These are phyloP conservation scores for Hyaloscypha hepaticicola DNA, from an alignment of 495 filamentous ascomycete genomes.

Conservation along the genomic window DNA sequence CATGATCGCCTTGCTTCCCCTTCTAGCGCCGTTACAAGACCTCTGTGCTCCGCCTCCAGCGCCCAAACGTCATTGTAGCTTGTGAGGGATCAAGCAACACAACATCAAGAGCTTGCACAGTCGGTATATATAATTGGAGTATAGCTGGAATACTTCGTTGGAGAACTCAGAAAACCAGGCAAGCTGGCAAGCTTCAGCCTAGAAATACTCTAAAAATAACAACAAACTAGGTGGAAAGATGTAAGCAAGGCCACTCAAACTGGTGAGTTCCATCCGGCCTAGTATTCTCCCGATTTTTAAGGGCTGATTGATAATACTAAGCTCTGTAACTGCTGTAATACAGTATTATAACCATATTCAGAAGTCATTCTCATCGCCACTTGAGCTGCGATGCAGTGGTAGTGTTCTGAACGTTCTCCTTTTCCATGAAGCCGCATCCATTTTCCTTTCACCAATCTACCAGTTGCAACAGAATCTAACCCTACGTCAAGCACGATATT, in stretches of 20 bases:
- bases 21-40: slow-evolving; percentile 9
- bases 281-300: not conserved
- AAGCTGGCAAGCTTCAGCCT: not conserved
- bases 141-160: not conserved
- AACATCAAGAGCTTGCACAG: not conserved
- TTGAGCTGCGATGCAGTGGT: no score
- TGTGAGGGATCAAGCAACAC: not conserved
- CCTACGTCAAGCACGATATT: no score
- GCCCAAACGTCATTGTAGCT: not conserved
- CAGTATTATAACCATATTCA: no score
- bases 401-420: no score
- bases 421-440: no score
- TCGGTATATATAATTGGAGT: not conserved
- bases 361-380: no score
- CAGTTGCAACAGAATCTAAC: no score
- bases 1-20: not conserved
- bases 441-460: no score
- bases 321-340: no score
- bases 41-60: not conserved
- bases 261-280: not conserved
- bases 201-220: not conserved
- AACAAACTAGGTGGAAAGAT: no score
- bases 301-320: no score
- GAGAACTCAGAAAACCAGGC: not conserved
- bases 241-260: not conserved